A percentile compares a stretch with the other conserved stretches of the same genome.
phyloP scores from a whole-genome alignment of 345 rosid genomes.

The Citrus unshiu region DNA sequence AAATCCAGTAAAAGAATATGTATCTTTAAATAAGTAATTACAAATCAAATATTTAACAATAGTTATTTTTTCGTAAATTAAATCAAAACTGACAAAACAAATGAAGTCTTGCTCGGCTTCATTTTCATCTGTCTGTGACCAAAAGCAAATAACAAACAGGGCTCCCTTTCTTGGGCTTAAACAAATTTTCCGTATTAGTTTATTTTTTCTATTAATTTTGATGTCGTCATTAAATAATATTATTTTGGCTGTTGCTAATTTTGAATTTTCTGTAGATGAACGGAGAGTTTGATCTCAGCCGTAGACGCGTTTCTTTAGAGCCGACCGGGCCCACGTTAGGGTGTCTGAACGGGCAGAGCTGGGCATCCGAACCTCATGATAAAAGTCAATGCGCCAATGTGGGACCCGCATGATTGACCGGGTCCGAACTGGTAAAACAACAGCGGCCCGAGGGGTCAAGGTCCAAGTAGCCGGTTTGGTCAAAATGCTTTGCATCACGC shows the following conservation, averaged over 20 bases:
- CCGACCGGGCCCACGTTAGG: constrained; percentile 2
- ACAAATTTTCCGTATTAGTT: background rate
- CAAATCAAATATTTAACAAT: too few species aligned
- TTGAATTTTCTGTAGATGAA: background rate
- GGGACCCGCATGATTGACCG: background rate
- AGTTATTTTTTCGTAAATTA: too few species aligned
- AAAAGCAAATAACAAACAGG: background rate
- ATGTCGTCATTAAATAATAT: background rate
- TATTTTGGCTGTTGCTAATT: background rate
- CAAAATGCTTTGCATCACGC: too few species aligned
- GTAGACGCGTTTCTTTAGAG: background rate
- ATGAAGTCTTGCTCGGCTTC: too few species aligned
- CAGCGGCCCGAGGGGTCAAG: background rate
- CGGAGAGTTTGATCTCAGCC: background rate
- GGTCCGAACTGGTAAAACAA: background rate
- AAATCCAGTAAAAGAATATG: too few species aligned
- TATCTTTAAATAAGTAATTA: too few species aligned
- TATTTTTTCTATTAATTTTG: background rate
- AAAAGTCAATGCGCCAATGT: background rate
- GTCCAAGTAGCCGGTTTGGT: background rate
- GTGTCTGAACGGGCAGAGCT: background rate
- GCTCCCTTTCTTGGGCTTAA: background rate
- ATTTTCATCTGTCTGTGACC: background rate
- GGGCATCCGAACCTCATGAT: background rate
- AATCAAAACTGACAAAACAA: too few species aligned